Conservation (phyloP, 768 basidiomycete species). For the Boletus coccyginus region DNA sequence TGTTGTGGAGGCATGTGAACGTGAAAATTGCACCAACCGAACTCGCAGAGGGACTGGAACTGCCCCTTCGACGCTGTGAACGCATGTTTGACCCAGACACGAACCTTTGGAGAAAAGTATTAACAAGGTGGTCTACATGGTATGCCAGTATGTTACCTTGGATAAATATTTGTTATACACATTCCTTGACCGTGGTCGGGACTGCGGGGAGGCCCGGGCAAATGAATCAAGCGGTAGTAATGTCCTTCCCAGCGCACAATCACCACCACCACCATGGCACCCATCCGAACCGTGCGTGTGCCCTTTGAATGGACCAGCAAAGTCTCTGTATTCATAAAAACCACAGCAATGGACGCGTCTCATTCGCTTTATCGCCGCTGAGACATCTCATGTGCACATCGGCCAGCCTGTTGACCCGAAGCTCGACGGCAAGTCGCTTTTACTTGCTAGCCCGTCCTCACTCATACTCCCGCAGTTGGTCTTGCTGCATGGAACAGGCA, state of each 20-base stretch:
- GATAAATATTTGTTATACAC: no score
- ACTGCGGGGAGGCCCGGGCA: no score
- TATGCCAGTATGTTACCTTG: no score
- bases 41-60: no score
- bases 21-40: no score
- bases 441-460: not conserved
- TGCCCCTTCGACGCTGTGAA: no score
- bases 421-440: conserved; percentile 52
- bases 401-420: conserved; percentile 70
- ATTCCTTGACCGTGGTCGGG: no score
- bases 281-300: conserved; percentile 51
- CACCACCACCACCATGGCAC: conserved; percentile 44
- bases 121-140: no score
- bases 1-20: no score
- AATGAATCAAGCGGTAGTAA: not conserved
- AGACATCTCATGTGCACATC: conserved; percentile 71
- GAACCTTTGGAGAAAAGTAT: no score
- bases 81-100: no score
- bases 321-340: not conserved
- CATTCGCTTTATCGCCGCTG: conserved; percentile 76
- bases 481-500: conserved; percentile 49
- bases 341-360: conserved; percentile 62
- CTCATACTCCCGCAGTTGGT: conserved; percentile 48
- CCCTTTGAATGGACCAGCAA: not conserved
- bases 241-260: not conserved